phyloP scores from a whole-genome alignment of 441 rosid genomes.

The Pelargonium fulgidum region DNA sequence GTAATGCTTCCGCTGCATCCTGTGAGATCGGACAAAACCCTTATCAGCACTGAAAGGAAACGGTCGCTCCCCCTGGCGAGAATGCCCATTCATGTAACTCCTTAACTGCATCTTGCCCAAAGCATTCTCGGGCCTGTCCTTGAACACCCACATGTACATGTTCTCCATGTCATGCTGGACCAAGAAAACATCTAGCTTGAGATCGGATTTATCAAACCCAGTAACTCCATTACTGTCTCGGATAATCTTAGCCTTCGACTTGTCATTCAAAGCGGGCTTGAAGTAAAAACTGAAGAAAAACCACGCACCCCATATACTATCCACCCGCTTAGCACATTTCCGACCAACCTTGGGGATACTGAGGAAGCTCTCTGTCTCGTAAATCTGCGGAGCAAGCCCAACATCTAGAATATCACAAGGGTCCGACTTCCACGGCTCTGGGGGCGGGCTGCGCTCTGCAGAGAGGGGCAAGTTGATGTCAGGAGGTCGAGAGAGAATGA shows the following conservation, averaged over 20 bases:
- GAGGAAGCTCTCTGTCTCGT: constrained; percentile 53
- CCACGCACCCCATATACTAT: constrained; percentile 93
- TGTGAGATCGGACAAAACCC: constrained; percentile 85
- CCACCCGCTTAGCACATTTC: constrained; percentile 66
- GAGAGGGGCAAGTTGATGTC: constrained; percentile 81
- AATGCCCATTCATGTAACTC: constrained; percentile 88
- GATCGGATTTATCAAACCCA: constrained; percentile 71
- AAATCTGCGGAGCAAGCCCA: constrained; percentile 56
- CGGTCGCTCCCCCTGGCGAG: constrained; percentile 79
- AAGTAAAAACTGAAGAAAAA: constrained; percentile 79
- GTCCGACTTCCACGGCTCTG: constrained; percentile 50
- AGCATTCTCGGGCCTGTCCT: constrained; percentile 80
- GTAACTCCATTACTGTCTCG: constrained; percentile 65
- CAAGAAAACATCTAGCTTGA: constrained; percentile 67
- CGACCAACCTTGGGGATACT: constrained; percentile 55
- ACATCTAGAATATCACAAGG: constrained; percentile 67
- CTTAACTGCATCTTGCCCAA: constrained; percentile 89
- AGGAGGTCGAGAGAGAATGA: constrained; percentile 57
- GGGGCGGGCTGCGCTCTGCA: constrained; percentile 59
- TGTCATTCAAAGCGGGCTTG: constrained; percentile 72
- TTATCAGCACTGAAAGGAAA: constrained; percentile 74
- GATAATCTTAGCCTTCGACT: constrained; percentile 52
- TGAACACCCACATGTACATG: constrained; percentile 92
- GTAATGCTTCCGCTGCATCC: constrained; percentile 93
- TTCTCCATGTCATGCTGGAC: constrained; percentile 97